These are phyloP conservation scores for Triticum dicoccoides DNA, from an alignment of 176 grass and related monocot genomes.

Conservation along the genomic window DNA sequence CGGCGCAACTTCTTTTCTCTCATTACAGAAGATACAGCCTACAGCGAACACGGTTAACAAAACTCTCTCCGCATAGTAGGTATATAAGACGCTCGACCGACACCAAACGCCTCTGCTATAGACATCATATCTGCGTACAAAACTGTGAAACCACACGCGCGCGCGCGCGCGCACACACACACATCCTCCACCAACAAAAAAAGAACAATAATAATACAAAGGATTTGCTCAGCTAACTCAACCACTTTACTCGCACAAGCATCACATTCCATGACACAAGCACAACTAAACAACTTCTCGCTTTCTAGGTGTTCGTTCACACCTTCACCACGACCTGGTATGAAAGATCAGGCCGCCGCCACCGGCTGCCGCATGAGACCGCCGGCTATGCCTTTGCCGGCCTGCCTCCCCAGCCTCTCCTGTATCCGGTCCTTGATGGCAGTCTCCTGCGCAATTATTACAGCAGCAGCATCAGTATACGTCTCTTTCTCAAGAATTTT, in stretches of 20 bases:
- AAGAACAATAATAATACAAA: neutral
- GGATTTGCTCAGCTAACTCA: conserved; percentile 5
- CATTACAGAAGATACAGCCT: neutral
- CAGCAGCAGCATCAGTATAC: neutral
- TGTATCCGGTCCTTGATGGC: conserved; percentile 95
- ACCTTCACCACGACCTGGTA: neutral
- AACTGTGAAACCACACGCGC: neutral
- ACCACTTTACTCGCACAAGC: conserved; percentile 26
- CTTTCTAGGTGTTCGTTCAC: neutral
- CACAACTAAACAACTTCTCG: neutral
- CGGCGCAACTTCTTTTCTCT: neutral
- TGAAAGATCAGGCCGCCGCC: conserved; percentile 24
- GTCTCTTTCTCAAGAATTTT: neutral
- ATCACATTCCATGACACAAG: conserved; percentile 26
- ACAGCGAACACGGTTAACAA: neutral
- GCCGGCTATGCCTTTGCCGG: conserved; percentile 52
- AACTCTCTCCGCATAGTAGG: neutral
- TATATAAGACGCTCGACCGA: conserved; percentile 3
- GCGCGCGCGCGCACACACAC: too few relatives aligned
- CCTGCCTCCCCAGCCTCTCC: conserved; percentile 66
- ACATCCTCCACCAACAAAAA: neutral
- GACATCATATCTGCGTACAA: conserved; percentile 41
- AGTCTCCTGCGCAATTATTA: conserved; percentile 57
- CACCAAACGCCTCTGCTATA: conserved; percentile 46
- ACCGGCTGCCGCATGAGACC: conserved; percentile 46